Evolutionary conservation across 177 flowering plant genomes (phyloP).

Genomic region (Vitis hybrid): DNA sequence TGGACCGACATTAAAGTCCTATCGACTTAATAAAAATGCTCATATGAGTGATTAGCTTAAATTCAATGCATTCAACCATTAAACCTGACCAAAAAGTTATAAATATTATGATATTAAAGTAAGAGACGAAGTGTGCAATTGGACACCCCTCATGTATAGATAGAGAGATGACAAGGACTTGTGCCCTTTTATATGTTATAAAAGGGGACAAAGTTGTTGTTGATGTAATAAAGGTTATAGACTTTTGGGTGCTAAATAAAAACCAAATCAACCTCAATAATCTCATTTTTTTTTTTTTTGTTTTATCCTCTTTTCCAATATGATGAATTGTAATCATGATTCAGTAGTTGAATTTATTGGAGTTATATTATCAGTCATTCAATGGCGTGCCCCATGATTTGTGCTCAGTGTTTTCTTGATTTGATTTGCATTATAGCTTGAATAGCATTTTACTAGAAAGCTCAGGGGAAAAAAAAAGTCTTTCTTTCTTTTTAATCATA

Average conservation of each 20-base stretch:
- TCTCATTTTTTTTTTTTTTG: background rate
- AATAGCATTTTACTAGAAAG: no score
- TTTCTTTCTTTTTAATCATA: no score
- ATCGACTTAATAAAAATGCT: no score
- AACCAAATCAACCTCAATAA: constrained; percentile 11
- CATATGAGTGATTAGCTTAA: background rate
- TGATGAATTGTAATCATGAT: background rate
- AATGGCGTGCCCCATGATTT: no score
- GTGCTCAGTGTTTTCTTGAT: no score
- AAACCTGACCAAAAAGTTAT: no score
- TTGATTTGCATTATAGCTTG: no score
- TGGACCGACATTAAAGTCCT: no score
- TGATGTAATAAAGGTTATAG: constrained; percentile 7
- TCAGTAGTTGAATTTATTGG: background rate
- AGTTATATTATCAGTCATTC: background rate
- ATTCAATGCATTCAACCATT: background rate
- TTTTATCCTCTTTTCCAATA: constrained; percentile 5
- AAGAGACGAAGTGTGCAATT: background rate
- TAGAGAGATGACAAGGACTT: background rate
- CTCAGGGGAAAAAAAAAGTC: no score
- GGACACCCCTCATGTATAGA: no score
- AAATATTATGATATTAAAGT: background rate
- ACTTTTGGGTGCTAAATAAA: background rate
- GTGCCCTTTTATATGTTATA: background rate
- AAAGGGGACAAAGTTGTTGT: background rate